phyloP scores from a whole-genome alignment of 2,329 filamentous ascomycete genomes.

The Neopestalotiopsis rosae region DNA sequence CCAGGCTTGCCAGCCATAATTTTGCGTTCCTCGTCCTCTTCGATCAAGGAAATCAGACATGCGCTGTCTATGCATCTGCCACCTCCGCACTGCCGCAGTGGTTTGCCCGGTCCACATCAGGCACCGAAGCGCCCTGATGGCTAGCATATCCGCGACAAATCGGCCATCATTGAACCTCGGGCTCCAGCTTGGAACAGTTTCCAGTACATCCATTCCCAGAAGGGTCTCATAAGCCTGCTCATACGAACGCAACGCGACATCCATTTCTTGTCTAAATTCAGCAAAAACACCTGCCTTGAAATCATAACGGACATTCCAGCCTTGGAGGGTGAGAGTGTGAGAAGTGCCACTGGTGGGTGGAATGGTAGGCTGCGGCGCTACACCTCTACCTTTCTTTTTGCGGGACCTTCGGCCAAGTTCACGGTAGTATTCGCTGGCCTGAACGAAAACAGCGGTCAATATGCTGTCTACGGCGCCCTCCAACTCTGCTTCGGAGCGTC shows the following conservation, averaged over 20 bases:
- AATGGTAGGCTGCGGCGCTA: slow-evolving; percentile 79
- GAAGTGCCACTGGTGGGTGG: slow-evolving; percentile 85
- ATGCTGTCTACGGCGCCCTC: slow-evolving; percentile 76
- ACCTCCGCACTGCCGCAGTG: slow-evolving; percentile 80
- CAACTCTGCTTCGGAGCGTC: slow-evolving; percentile 73
- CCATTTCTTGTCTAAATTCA: slow-evolving; percentile 92
- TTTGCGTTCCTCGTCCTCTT: slow-evolving; percentile 82
- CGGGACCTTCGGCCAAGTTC: slow-evolving; percentile 91
- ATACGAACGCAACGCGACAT: slow-evolving; percentile 83
- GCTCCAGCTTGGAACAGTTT: slow-evolving; percentile 88
- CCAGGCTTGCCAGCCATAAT: slow-evolving; percentile 95
- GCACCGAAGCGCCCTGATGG: slow-evolving; percentile 82
- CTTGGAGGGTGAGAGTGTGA: slow-evolving; percentile 80
- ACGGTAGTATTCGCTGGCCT: slow-evolving; percentile 87
- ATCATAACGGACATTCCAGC: slow-evolving; percentile 94
- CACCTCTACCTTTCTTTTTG: slow-evolving; percentile 82
- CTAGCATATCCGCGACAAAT: slow-evolving; percentile 80
- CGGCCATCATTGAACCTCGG: slow-evolving; percentile 92
- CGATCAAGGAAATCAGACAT: slow-evolving; percentile 81
- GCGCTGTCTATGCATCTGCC: slow-evolving; percentile 77
- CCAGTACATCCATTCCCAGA: slow-evolving; percentile 82
- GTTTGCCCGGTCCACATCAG: slow-evolving; percentile 80
- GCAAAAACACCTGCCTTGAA: slow-evolving; percentile 91
- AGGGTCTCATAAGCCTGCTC: slow-evolving; percentile 86
- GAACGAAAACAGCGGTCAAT: slow-evolving; percentile 73